Evolutionary conservation across 2,329 filamentous ascomycete species (phyloP).

Genomic region (Blastomyces emzantsi): DNA sequence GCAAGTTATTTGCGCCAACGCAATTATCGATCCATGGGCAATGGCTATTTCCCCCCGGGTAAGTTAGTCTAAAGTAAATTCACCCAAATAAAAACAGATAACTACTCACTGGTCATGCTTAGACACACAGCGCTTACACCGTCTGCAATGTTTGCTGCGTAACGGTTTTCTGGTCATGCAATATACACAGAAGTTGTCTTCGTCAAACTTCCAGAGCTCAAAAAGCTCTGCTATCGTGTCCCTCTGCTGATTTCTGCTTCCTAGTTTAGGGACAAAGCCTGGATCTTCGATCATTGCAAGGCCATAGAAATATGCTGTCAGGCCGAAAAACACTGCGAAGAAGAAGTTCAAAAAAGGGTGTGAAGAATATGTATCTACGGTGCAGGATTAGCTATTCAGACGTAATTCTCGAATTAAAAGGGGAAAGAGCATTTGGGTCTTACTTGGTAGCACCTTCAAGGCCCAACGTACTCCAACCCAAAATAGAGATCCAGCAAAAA

Average conservation of each 20-base stretch:
- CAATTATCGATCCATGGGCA: slow-evolving; percentile 99
- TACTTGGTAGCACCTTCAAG: slow-evolving; percentile 62
- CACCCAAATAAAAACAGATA: slow-evolving; percentile 6
- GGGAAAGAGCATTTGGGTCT: slow-evolving; percentile 21
- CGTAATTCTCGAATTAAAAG: not conserved
- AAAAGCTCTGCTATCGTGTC: slow-evolving; percentile 81
- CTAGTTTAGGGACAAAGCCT: slow-evolving; percentile 84
- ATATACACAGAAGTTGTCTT: slow-evolving; percentile 82
- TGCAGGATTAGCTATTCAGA: slow-evolving; percentile 8
- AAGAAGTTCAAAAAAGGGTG: slow-evolving; percentile 69
- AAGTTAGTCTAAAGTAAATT: slow-evolving; percentile 5
- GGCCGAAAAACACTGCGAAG: slow-evolving; percentile 55
- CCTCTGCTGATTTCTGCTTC: slow-evolving; percentile 82
- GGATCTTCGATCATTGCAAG: slow-evolving; percentile 81
- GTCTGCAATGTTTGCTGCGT: slow-evolving; percentile 89
- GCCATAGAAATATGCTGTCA: slow-evolving; percentile 79
- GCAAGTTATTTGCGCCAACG: slow-evolving; percentile 88
- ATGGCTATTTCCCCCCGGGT: slow-evolving; percentile 50
- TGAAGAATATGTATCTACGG: slow-evolving; percentile 49
- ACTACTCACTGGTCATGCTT: slow-evolving; percentile 85
- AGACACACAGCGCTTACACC: slow-evolving; percentile 84
- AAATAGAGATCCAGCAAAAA: slow-evolving; percentile 82
- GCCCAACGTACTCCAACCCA: slow-evolving; percentile 70
- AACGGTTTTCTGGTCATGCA: slow-evolving; percentile 93
- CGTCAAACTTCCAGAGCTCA: slow-evolving; percentile 79